Percentiles rank a stretch among this genome's conserved stretches.
phyloP scores from a whole-genome alignment of 2,329 filamentous ascomycete species.

The Ascochyta clinopodiicola region DNA sequence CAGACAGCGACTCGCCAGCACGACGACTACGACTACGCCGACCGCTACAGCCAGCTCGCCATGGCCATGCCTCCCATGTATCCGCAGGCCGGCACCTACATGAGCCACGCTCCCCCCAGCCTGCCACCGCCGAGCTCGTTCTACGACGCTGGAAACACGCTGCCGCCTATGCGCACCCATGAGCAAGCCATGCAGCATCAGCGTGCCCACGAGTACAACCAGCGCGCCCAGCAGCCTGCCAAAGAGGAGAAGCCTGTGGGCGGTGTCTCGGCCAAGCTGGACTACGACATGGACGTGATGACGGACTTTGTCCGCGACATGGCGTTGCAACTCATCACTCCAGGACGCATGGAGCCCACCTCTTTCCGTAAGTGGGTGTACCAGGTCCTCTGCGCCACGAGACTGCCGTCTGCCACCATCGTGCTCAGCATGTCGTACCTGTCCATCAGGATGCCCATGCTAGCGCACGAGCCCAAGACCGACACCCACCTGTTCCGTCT shows the following conservation, averaged over 20 bases:
- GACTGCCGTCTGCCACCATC: conserved; percentile 89
- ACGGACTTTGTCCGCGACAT: conserved; percentile 93
- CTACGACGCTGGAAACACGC: conserved; percentile 55
- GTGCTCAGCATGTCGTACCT: conserved; percentile 89
- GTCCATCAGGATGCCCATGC: conserved; percentile 79
- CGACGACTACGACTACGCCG: conserved; percentile 56
- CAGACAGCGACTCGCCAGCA: conserved; percentile 51
- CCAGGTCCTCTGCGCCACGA: conserved; percentile 87
- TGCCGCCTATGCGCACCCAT: conserved; percentile 55
- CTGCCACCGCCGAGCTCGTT: conserved; percentile 48
- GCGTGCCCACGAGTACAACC: conserved; percentile 49
- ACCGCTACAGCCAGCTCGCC: conserved; percentile 54
- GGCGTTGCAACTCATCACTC: conserved; percentile 74
- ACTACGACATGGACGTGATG: conserved; percentile 97
- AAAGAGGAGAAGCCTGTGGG: conserved; percentile 75
- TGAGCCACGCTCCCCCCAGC: conserved; percentile 45
- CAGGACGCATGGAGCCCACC: conserved; percentile 67
- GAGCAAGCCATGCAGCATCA: conserved; percentile 47
- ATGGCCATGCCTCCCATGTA: conserved; percentile 50
- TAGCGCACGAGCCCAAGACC: conserved; percentile 60
- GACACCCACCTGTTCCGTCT: conserved; percentile 83
- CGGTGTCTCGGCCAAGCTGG: conserved; percentile 90
- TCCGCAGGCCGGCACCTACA: conserved; percentile 49
- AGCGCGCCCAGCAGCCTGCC: conserved; percentile 47
- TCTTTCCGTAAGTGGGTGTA: conserved; percentile 91